Percentiles rank a stretch among this genome's conserved stretches.
Conservation (phyloP, 2,329 filamentous ascomycete species). For the Endothia cerciana region DNA sequence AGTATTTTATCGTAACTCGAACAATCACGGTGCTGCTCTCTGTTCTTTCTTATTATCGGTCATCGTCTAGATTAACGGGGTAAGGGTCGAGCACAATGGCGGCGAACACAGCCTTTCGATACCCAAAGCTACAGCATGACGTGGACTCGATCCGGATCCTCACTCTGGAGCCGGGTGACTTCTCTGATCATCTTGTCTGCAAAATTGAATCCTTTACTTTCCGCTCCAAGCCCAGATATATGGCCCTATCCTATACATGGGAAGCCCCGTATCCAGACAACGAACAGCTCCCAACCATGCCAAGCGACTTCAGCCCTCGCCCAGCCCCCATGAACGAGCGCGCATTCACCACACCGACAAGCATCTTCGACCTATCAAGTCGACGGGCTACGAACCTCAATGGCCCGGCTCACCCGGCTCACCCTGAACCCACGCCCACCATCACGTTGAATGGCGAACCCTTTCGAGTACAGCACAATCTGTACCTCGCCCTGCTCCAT, state of each 20-base stretch:
- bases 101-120: background rate
- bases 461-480: background rate
- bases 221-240: conserved; percentile 1
- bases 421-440: background rate
- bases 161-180: background rate
- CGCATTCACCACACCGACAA: background rate
- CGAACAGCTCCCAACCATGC: background rate
- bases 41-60: background rate
- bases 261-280: background rate
- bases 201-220: background rate
- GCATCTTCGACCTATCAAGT: background rate
- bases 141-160: conserved; percentile 3
- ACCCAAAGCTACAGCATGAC: background rate
- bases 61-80: background rate
- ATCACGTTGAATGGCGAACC: background rate
- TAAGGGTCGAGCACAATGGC: background rate
- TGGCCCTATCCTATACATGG: background rate
- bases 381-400: background rate
- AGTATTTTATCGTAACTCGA: background rate
- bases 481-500: background rate
- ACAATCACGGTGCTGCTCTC: too few relatives aligned
- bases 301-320: background rate
- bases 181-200: background rate
- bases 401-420: background rate
- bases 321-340: background rate